phyloP scores from a whole-genome alignment of 805 yeast genomes.

The Ogataea naganishii region DNA sequence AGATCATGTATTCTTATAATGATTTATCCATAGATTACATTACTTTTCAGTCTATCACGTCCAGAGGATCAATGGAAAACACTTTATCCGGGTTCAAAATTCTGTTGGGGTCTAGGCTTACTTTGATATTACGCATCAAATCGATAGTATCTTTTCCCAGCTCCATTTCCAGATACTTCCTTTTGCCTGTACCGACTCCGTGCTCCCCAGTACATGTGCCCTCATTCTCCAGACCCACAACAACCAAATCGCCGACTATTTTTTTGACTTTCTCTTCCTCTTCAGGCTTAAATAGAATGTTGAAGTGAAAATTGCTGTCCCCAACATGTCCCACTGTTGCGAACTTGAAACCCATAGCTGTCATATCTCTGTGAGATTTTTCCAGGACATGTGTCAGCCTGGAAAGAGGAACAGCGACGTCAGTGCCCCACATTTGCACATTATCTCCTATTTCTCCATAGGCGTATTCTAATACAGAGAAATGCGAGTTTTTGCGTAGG shows the following conservation, averaged over 20 bases:
- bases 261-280: conserved; percentile 23
- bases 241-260: conserved; percentile 47
- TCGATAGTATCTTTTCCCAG: conserved; percentile 30
- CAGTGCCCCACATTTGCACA: conserved; percentile 34
- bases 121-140: conserved; percentile 33
- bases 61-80: conserved; percentile 27
- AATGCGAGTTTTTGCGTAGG: conserved; percentile 54
- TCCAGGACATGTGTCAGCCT: conserved; percentile 27
- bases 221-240: conserved; percentile 40
- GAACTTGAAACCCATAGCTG: conserved; percentile 25
- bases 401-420: conserved; percentile 35
- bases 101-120: conserved; percentile 31
- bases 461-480: conserved; percentile 48
- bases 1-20: too few relatives aligned
- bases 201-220: conserved; percentile 36
- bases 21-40: neutral
- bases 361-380: conserved; percentile 20
- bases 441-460: conserved; percentile 24
- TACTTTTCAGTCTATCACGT: conserved; percentile 2
- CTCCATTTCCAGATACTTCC: conserved; percentile 29
- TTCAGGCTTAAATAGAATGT: conserved; percentile 26
- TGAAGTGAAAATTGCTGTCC: conserved; percentile 38
- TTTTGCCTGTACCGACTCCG: conserved; percentile 38
- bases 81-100: conserved; percentile 39
- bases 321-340: conserved; percentile 36